A percentile compares a stretch with the other conserved stretches of the same genome.
These are phyloP conservation scores for Theileria luwenshuni DNA, from an alignment of 169 alveolate genomes.

Conservation along the genomic window DNA sequence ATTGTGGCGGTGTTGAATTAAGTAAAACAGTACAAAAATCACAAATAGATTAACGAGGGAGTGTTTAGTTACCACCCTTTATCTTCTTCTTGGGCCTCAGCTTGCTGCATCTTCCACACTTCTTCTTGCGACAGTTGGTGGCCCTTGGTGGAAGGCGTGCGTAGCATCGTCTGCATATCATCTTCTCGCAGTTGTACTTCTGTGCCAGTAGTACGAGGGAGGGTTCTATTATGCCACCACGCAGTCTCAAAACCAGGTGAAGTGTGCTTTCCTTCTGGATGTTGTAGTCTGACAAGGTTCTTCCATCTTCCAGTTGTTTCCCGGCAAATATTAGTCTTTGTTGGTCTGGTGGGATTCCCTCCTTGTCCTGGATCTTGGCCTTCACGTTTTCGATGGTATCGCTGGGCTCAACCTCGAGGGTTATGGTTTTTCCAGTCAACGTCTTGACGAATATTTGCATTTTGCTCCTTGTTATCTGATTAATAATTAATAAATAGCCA, in stretches of 20 bases:
- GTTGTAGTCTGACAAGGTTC: conserved; percentile 98
- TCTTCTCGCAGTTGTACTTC: conserved; percentile 98
- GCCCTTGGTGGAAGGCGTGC: conserved; percentile 99
- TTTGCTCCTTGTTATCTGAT: conserved; percentile 28
- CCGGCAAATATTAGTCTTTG: conserved; percentile 99
- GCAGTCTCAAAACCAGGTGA: conserved; percentile 96
- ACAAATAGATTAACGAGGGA: not conserved
- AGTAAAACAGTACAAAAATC: not conserved
- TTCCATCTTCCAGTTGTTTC: conserved; percentile 97
- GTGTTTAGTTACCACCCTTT: conserved; percentile 79
- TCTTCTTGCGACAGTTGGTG: conserved; percentile 99
- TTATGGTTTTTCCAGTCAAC: conserved; percentile 94
- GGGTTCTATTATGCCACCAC: conserved; percentile 99
- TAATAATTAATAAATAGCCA: not conserved
- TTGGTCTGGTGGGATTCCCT: conserved; percentile 99
- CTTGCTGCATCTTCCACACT: conserved; percentile 99
- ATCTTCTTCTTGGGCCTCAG: conserved; percentile 99
- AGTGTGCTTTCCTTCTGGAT: conserved; percentile 97
- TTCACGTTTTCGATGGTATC: conserved; percentile 97
- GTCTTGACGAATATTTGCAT: conserved; percentile 96
- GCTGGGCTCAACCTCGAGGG: conserved; percentile 94
- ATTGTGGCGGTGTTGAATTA: no score
- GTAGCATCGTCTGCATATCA: conserved; percentile 97
- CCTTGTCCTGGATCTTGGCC: conserved; percentile 96
- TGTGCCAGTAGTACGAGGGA: conserved; percentile 97